Evolutionary conservation across 2,329 filamentous ascomycete genomes (phyloP).

Genomic region (Fusarium sarcochroum): DNA sequence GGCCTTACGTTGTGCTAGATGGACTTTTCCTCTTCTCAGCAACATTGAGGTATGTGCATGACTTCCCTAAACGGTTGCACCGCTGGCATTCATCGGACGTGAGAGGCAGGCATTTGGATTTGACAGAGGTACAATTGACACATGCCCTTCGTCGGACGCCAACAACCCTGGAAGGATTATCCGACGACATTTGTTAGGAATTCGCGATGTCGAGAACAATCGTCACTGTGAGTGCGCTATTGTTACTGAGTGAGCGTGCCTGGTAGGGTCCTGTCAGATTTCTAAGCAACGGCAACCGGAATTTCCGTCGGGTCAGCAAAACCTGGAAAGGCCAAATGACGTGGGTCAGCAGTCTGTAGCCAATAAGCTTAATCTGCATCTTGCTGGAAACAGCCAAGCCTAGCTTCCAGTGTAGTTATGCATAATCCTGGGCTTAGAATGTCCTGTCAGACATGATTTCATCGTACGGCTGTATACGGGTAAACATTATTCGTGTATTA

Average conservation of each 20-base stretch:
- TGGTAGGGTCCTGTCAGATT: not conserved
- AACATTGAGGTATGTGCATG: conserved; percentile 20
- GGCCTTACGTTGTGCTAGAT: conserved; percentile 8
- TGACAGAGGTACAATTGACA: conserved; percentile 30
- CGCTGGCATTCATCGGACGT: conserved; percentile 31
- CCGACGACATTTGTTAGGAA: not conserved
- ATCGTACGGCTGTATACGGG: not conserved
- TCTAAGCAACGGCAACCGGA: not conserved
- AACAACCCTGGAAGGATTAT: not conserved
- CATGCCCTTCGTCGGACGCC: conserved; percentile 30
- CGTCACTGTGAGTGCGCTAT: not conserved
- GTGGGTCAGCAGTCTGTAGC: conserved; percentile 6
- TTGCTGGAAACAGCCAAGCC: not conserved
- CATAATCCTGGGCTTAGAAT: no score
- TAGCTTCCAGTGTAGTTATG: not conserved
- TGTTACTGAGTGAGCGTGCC: no score
- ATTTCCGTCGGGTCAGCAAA: conserved; percentile 22
- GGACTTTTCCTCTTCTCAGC: conserved; percentile 28
- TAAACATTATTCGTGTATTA: not conserved
- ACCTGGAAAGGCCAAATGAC: conserved; percentile 9
- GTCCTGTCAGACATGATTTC: not conserved
- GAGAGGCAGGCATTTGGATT: conserved; percentile 32
- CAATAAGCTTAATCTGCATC: conserved; percentile 3
- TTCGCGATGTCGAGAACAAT: not conserved
- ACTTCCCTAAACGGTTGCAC: conserved; percentile 27